Conservation (phyloP, 75 land plant species). For the Cunninghamia lanceolata region DNA sequence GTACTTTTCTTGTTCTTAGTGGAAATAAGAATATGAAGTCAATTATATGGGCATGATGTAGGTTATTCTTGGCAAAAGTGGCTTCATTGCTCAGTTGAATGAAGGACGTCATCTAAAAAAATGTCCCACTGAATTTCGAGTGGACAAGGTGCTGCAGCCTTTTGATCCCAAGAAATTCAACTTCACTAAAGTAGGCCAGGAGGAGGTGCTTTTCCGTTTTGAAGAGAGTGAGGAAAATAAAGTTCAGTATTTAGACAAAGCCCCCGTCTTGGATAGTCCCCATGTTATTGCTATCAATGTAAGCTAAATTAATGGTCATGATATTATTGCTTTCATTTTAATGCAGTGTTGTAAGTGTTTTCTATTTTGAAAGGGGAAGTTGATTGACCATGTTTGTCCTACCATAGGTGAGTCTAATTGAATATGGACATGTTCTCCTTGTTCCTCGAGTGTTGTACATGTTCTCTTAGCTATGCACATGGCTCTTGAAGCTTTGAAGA, state of each 20-base stretch:
- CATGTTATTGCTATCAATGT: slow-evolving; percentile 92
- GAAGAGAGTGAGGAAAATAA: slow-evolving; percentile 48
- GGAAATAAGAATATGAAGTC: neutral
- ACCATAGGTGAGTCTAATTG: slow-evolving; percentile 92
- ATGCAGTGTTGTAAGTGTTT: neutral
- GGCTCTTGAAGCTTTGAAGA: slow-evolving; percentile 85
- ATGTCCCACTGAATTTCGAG: slow-evolving; percentile 93
- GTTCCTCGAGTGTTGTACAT: slow-evolving; percentile 74
- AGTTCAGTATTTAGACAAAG: slow-evolving; percentile 27
- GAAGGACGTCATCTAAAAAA: slow-evolving; percentile 96
- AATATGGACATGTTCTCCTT: slow-evolving; percentile 94
- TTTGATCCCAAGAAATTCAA: slow-evolving; percentile 95
- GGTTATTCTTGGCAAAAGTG: slow-evolving; percentile 85
- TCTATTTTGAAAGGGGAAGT: neutral
- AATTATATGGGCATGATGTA: slow-evolving; percentile 11
- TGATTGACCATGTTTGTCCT: neutral
- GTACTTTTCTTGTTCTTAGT: too few species aligned
- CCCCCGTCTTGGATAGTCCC: slow-evolving; percentile 54
- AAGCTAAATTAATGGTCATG: slow-evolving; percentile 10
- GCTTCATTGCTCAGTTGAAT: slow-evolving; percentile 93
- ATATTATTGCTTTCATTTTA: neutral
- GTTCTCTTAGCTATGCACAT: slow-evolving; percentile 80
- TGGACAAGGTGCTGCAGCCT: slow-evolving; percentile 87
- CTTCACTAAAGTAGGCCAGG: slow-evolving; percentile 94
- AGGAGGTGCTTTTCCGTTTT: slow-evolving; percentile 87